Percentiles rank a stretch among this genome's conserved stretches.
Conservation (phyloP, 331 rosid species). For the Acacia concinna region DNA sequence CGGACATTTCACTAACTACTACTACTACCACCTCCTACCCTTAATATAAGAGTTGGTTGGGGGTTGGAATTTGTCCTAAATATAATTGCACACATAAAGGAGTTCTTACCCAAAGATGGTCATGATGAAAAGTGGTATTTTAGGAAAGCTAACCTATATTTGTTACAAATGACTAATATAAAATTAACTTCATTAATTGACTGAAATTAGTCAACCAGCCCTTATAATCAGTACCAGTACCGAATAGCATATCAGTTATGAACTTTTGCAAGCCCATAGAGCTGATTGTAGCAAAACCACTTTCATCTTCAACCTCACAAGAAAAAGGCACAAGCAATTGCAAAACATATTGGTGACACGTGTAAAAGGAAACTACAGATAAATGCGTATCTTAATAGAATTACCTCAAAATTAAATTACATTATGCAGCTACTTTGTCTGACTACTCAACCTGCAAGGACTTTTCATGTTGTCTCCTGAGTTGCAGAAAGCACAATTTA, state of each 20-base stretch:
- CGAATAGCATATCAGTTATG: too few relatives aligned
- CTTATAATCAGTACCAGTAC: too few relatives aligned
- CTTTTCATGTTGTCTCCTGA: slow-evolving; percentile 43
- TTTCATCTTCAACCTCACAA: neutral
- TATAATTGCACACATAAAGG: too few relatives aligned
- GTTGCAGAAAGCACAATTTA: slow-evolving; percentile 17
- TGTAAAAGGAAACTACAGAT: neutral
- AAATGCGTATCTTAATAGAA: neutral
- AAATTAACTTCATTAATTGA: too few relatives aligned
- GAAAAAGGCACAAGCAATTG: neutral
- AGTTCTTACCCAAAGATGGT: too few relatives aligned
- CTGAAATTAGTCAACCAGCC: too few relatives aligned
- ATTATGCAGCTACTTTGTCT: slow-evolving; percentile 40
- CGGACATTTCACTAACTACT: neutral
- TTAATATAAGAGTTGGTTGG: too few relatives aligned
- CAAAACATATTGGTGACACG: neutral
- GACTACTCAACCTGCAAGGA: slow-evolving; percentile 31
- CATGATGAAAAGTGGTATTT: too few relatives aligned
- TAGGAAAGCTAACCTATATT: too few relatives aligned
- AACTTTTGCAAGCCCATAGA: slow-evolving; percentile 5
- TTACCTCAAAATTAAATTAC: slow-evolving; percentile 33
- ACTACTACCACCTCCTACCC: too few relatives aligned
- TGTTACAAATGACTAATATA: too few relatives aligned
- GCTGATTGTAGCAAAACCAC: slow-evolving; percentile 19
- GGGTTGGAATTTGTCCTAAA: too few relatives aligned